Evolutionary conservation across 352 stramenopile species (phyloP).

Genomic region (Pythium periplocum): DNA sequence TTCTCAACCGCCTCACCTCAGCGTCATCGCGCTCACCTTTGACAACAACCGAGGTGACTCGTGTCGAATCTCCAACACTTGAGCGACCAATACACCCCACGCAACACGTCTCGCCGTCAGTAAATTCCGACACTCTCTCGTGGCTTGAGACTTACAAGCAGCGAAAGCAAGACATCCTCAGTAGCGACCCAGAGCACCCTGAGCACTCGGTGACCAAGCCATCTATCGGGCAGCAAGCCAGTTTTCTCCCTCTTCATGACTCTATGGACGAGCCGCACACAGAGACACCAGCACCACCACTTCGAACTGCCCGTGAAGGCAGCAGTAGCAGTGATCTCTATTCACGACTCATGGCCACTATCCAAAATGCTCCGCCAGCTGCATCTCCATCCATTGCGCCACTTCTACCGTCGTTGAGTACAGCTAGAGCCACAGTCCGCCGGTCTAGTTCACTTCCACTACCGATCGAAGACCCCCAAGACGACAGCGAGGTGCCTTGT

Average conservation of each 20-base stretch:
- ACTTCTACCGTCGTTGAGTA: neutral
- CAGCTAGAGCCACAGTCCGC: neutral
- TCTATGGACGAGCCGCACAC: neutral
- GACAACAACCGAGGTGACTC: too few species aligned
- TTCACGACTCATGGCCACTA: slow-evolving; percentile 18
- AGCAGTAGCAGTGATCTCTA: slow-evolving; percentile 17
- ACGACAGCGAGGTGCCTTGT: neutral
- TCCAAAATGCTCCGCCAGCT: slow-evolving; percentile 1
- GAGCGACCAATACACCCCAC: neutral
- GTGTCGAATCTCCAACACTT: too few species aligned
- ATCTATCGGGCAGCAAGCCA: too few species aligned
- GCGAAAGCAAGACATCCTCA: slow-evolving; percentile 60
- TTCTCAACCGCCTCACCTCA: slow-evolving; percentile 28
- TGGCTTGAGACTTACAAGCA: slow-evolving; percentile 65
- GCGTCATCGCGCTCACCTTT: neutral
- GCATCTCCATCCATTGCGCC: neutral
- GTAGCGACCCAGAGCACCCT: neutral
- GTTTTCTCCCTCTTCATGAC: too few species aligned
- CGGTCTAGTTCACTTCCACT: slow-evolving; percentile 5
- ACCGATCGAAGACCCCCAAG: slow-evolving; percentile 5
- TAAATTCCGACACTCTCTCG: slow-evolving; percentile 41
- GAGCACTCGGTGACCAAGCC: too few species aligned
- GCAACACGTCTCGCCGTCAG: neutral
- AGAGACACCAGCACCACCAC: neutral
- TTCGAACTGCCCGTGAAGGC: slow-evolving; percentile 1